A percentile compares a stretch with the other conserved stretches of the same genome.
Conservation (phyloP, 2,329 filamentous ascomycete species). For the Xylariaceae sp. region DNA sequence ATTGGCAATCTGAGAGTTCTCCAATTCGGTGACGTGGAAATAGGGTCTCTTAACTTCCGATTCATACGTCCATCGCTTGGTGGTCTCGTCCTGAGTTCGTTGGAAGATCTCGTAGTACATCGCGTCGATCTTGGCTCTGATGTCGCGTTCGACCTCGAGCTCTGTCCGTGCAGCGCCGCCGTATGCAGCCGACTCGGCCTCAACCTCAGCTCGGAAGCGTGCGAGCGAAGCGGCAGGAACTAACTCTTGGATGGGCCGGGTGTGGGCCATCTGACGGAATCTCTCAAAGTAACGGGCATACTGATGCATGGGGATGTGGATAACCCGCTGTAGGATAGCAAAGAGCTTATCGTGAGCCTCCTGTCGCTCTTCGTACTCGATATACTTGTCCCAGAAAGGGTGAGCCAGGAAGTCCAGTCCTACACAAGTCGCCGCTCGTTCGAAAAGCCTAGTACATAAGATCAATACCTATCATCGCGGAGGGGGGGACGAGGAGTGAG, state of each 20-base stretch:
- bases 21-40: constrained; percentile 91
- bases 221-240: constrained; percentile 62
- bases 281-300: constrained; percentile 93
- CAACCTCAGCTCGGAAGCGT: constrained; percentile 66
- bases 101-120: constrained; percentile 78
- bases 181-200: constrained; percentile 54
- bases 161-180: constrained; percentile 57
- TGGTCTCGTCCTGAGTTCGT: constrained; percentile 78
- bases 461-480: constrained; percentile 30
- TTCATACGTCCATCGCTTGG: constrained; percentile 91
- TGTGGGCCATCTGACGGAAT: constrained; percentile 72
- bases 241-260: constrained; percentile 66
- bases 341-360: constrained; percentile 83
- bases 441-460: constrained; percentile 69
- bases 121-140: constrained; percentile 73
- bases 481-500: constrained; percentile 23
- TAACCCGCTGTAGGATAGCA: constrained; percentile 72
- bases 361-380: constrained; percentile 91
- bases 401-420: constrained; percentile 92
- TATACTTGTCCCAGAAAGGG: constrained; percentile 98
- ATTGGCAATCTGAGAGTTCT: constrained; percentile 76
- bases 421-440: constrained; percentile 77
- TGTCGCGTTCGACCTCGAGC: constrained; percentile 74
- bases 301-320: constrained; percentile 90
- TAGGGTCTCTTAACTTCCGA: constrained; percentile 93